phyloP scores from a whole-genome alignment of 2,329 filamentous ascomycete genomes.

The Colletotrichum sidae region DNA sequence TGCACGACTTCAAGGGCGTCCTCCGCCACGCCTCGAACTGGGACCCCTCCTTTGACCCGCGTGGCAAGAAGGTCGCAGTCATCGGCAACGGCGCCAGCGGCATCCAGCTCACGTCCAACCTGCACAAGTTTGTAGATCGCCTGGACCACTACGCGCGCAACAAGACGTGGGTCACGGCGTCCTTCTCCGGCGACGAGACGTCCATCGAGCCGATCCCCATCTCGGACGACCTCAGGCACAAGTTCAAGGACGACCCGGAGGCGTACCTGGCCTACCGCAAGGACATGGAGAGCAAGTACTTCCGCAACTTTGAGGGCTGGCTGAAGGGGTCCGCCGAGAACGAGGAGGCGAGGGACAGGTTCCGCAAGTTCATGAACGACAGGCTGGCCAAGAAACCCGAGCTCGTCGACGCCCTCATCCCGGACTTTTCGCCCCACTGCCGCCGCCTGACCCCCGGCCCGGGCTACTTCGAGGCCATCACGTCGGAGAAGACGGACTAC shows the following conservation, averaged over 20 bases:
- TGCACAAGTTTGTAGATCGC: conserved; percentile 60
- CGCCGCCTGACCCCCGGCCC: conserved; percentile 74
- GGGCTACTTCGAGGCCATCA: conserved; percentile 74
- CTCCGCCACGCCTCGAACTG: conserved; percentile 72
- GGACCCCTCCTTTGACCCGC: conserved; percentile 62
- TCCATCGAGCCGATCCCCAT: conserved; percentile 68
- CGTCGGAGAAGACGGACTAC: conserved; percentile 71
- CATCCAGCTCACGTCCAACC: conserved; percentile 66
- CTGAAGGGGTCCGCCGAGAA: conserved; percentile 66
- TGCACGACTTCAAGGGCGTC: conserved; percentile 64
- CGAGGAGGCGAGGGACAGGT: conserved; percentile 57
- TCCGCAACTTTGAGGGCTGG: conserved; percentile 65
- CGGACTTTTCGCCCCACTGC: conserved; percentile 73
- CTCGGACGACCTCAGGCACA: conserved; percentile 62
- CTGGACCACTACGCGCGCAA: conserved; percentile 75
- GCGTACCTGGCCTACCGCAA: conserved; percentile 71
- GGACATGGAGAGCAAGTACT: conserved; percentile 70
- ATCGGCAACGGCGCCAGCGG: conserved; percentile 74
- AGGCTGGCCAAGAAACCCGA: conserved; percentile 66
- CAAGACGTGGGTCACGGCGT: conserved; percentile 75
- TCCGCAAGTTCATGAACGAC: conserved; percentile 63
- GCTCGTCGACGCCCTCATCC: conserved; percentile 66
- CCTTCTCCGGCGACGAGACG: conserved; percentile 67
- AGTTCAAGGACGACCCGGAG: conserved; percentile 69
- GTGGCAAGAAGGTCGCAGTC: conserved; percentile 64